phyloP scores from a whole-genome alignment of 768 basidiomycete genomes.

The Polyporus arcularius region DNA sequence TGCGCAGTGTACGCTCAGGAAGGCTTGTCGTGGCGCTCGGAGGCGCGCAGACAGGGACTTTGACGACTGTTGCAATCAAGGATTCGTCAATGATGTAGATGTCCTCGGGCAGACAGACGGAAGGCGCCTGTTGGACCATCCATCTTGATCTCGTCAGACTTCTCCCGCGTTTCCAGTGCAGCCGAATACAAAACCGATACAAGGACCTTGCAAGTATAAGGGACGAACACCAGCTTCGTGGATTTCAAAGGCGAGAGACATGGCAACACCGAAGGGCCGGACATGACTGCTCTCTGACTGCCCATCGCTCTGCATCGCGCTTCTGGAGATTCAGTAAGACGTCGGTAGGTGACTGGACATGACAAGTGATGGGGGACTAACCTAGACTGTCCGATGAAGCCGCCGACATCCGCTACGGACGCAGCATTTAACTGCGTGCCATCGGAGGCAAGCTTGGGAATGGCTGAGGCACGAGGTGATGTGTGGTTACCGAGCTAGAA shows the following conservation, averaged over 20 bases:
- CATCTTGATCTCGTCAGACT: conserved; percentile 5
- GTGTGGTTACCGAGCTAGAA: neutral
- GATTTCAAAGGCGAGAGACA: neutral
- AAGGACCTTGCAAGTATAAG: neutral
- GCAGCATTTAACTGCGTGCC: neutral
- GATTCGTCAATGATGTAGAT: neutral
- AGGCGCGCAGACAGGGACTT: neutral
- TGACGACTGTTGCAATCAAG: neutral
- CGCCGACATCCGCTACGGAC: neutral
- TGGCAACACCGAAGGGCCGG: neutral
- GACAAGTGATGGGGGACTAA: neutral
- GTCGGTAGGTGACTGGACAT: neutral
- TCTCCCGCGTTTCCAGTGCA: conserved; percentile 13
- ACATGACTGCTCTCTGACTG: neutral
- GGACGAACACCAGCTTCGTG: neutral
- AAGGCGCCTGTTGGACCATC: neutral
- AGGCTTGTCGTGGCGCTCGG: neutral
- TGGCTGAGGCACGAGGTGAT: neutral
- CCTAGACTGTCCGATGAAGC: neutral
- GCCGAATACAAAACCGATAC: neutral
- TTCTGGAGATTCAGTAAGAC: conserved; percentile 7
- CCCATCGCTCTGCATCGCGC: neutral
- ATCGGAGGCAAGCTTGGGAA: neutral
- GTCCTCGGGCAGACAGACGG: neutral
- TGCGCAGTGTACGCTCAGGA: neutral